Base-by-base conservation (phyloP, 345 rosid genomes). In the Salix suchowensis region DNA sequence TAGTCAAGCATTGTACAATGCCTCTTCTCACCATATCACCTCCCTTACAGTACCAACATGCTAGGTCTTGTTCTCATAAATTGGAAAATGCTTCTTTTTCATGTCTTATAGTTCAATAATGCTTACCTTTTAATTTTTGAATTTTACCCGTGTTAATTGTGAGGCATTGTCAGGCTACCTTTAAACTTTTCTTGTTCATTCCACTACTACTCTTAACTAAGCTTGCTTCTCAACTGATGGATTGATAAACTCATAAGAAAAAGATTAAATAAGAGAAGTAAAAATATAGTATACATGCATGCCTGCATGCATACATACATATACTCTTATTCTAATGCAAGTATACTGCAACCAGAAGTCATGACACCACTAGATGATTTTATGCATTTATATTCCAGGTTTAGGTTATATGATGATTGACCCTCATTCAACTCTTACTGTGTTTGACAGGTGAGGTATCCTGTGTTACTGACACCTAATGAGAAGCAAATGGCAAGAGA, bases 401-500 rank as follows among this genome's bases (percentile, higher is more conserved):
- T 30, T 48, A 40, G 12, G 46, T 39, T 37, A 5, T 21, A n/a
- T 1, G 37, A 44, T 39, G 37, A 23, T 72, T 69, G 23, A 46
- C 61, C 74, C 61, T 62, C 65, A 74, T 48, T 55, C 76, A 66
- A 37, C 11, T 67, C 66, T 79, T 81, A 24, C 26, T 68, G 71
- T 71, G 34, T 69, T 79, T 72, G 72, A 83, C 89, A 93, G 97
- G 93, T 93, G 73, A 87, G 97, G 79, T 94, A 94, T 88, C 98
- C 96, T 7, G 95, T 91, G 72, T 86, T 94, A 72, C 82, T 96
- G 78, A 92, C 97, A 79, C 97, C 98, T 77, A 90, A 90, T 68
- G 99, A 96, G 88, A 96, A 96, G 89, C 97, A 96, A 86, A 96
- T 96, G 98, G 94, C 99, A 14, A 89, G 99, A 83, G 99, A 92